These are phyloP conservation scores for Colletotrichum cereale DNA, from an alignment of 2,329 filamentous ascomycete species.

Conservation along the genomic window DNA sequence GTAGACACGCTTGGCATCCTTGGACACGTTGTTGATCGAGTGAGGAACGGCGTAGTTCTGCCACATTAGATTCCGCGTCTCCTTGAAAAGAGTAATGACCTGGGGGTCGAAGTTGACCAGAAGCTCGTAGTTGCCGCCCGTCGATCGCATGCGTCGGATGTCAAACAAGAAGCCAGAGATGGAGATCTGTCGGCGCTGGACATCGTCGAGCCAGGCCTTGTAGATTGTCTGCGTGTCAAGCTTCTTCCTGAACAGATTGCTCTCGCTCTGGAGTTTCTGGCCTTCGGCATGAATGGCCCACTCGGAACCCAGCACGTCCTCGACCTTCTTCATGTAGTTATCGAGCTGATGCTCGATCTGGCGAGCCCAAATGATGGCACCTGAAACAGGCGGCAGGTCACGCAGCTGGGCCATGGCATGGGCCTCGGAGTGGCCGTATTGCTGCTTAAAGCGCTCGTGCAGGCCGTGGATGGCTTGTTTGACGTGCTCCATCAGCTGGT, in stretches of 20 bases:
- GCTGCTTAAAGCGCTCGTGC: slow-evolving; percentile 98
- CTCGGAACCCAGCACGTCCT: slow-evolving; percentile 93
- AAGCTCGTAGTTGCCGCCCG: slow-evolving; percentile 88
- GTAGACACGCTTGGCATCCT: slow-evolving; percentile 98
- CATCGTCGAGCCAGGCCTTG: slow-evolving; percentile 94
- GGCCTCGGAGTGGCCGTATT: slow-evolving; percentile 97
- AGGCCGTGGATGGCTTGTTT: slow-evolving; percentile 94
- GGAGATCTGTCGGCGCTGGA: slow-evolving; percentile 87
- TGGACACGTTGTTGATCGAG: slow-evolving; percentile 93
- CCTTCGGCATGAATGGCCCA: slow-evolving; percentile 97
- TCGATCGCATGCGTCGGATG: slow-evolving; percentile 88
- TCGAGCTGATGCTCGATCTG: slow-evolving; percentile 97
- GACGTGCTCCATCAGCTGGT: slow-evolving; percentile 97
- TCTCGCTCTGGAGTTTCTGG: slow-evolving; percentile 91
- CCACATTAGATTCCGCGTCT: slow-evolving; percentile 96
- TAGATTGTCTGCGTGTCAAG: slow-evolving; percentile 94
- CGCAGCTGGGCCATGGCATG: slow-evolving; percentile 98
- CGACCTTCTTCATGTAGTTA: slow-evolving; percentile 99
- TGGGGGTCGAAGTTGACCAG: slow-evolving; percentile 97
- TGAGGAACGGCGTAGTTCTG: slow-evolving; percentile 95
- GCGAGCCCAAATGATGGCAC: slow-evolving; percentile 96
- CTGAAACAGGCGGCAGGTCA: slow-evolving; percentile 94
- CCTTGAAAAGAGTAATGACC: slow-evolving; percentile 98
- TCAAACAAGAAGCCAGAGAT: slow-evolving; percentile 94
- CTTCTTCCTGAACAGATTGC: slow-evolving; percentile 94